phyloP scores from a whole-genome alignment of 2,329 filamentous ascomycete species.

The Myriosclerotinia scirpicola region DNA sequence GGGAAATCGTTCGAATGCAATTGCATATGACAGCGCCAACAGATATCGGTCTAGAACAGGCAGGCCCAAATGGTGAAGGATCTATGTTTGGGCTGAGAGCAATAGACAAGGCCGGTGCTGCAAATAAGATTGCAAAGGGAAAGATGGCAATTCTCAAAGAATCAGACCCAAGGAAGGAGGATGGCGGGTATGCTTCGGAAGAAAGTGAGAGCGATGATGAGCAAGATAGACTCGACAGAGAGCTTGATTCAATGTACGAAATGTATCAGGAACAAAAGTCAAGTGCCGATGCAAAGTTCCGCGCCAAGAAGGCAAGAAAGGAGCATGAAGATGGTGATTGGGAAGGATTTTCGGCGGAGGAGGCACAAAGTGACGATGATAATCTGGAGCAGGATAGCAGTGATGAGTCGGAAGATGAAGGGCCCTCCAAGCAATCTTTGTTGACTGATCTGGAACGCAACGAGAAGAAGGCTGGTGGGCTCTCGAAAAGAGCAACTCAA shows the following conservation, averaged over 20 bases:
- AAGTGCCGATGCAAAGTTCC: slow-evolving; percentile 79
- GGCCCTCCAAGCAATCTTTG: slow-evolving; percentile 49
- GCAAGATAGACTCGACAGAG: slow-evolving; percentile 76
- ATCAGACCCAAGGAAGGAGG: slow-evolving; percentile 57
- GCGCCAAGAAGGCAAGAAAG: slow-evolving; percentile 83
- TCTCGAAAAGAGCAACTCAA: slow-evolving; percentile 81
- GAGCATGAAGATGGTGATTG: slow-evolving; percentile 85
- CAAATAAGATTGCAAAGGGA: slow-evolving; percentile 69
- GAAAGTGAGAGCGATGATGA: slow-evolving; percentile 72
- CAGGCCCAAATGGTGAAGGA: slow-evolving; percentile 73
- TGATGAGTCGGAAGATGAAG: slow-evolving; percentile 60
- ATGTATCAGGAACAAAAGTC: slow-evolving; percentile 79
- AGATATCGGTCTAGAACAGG: slow-evolving; percentile 91
- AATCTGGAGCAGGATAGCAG: slow-evolving; percentile 62
- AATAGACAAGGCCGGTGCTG: slow-evolving; percentile 72
- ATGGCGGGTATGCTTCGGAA: slow-evolving; percentile 57
- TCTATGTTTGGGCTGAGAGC: slow-evolving; percentile 84
- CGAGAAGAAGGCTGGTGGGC: slow-evolving; percentile 51
- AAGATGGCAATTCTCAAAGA: slow-evolving; percentile 72
- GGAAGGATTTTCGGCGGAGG: slow-evolving; percentile 78
- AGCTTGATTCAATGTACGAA: slow-evolving; percentile 86
- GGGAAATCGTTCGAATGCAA: slow-evolving; percentile 93
- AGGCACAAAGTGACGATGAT: slow-evolving; percentile 57
- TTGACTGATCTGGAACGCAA: slow-evolving; percentile 62
- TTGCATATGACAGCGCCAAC: slow-evolving; percentile 95